Base-by-base conservation (phyloP, 2,329 filamentous ascomycete species). In the Arthrobotrys conoides region DNA sequence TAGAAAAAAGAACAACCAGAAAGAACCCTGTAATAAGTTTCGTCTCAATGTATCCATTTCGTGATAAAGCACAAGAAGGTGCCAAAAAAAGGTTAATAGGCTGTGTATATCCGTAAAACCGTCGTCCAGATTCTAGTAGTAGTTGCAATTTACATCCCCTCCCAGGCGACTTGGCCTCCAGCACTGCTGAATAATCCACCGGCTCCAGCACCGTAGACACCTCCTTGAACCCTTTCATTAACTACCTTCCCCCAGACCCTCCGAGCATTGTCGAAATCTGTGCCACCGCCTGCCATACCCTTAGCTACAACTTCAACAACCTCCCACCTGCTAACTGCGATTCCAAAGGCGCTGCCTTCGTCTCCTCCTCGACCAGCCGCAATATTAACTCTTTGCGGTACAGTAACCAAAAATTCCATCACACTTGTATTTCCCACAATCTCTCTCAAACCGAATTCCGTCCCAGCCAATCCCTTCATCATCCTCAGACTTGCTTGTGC, bases 401-500 rank as follows among this genome's bases (percentile, higher is more conserved):
- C 61, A 2, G 73, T 77, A 3, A 77, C 67, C 30, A 77, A 38
- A n/a, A 77, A 77, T 44, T 77, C 73, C 73, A 77, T 77, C 5
- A 68, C 67, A 9, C 38, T 53, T 18, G 73, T 77, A 38, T 41
- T 77, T 14, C 67, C 67, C 8, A 77, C 63, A 10, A 77, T 51
- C 20, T 77, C 73, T n/a, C 73, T 51, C 30, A 77, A 44, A 9
- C 73, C 73, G 18, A 67, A 77, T 18, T 61, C 61, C 18, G 73
- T 71, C 5, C 38, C 41, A 0, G 68, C 67, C 61, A 77, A 71
- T 30, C 73, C 73, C 30, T 64, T 67, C 22, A 77, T 30, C 73
- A 77, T 77, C 33, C 24, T 66, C 53, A 77, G 68, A 41, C 73
- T 77, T 1, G 73, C 73, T 20, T 77, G 73, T n/a, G 73, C 73